Percentiles rank a stretch among this genome's conserved stretches.
These are phyloP conservation scores for Fusarium sororula DNA, from an alignment of 2,329 filamentous ascomycete genomes.

Conservation along the genomic window DNA sequence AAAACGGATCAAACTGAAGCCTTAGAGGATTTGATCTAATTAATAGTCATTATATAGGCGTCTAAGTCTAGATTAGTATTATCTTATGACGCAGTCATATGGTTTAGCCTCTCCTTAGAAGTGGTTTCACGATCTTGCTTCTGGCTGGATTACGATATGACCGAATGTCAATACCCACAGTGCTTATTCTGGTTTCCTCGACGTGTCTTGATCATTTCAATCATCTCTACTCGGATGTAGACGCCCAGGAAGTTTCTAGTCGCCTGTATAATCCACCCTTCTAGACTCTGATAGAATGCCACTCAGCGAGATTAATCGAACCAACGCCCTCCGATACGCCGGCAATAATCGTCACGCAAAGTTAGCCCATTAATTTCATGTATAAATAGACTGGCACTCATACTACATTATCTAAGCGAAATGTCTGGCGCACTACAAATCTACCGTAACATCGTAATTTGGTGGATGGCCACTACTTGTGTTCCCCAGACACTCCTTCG, in stretches of 20 bases:
- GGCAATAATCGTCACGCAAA: background rate
- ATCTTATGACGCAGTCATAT: no score
- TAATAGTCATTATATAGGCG: no score
- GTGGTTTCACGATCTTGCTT: background rate
- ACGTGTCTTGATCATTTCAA: accelerated
- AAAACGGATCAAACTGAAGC: background rate
- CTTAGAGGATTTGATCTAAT: accelerated
- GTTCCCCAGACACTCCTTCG: background rate
- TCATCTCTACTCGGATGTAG: background rate
- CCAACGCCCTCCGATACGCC: background rate
- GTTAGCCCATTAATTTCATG: background rate
- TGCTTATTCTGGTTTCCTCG: background rate
- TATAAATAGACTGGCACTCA: background rate
- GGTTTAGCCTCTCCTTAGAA: background rate
- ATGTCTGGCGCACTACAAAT: background rate
- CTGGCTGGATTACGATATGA: background rate
- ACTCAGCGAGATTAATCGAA: background rate
- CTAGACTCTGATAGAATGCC: background rate
- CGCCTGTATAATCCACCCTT: background rate
- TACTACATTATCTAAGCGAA: background rate
- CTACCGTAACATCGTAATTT: background rate
- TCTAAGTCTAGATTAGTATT: no score
- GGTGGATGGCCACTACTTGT: background rate
- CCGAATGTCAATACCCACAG: no score
- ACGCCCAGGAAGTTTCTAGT: background rate